Conservation (phyloP, 2,329 filamentous ascomycete genomes). For the Trichoderma endophyticum region DNA sequence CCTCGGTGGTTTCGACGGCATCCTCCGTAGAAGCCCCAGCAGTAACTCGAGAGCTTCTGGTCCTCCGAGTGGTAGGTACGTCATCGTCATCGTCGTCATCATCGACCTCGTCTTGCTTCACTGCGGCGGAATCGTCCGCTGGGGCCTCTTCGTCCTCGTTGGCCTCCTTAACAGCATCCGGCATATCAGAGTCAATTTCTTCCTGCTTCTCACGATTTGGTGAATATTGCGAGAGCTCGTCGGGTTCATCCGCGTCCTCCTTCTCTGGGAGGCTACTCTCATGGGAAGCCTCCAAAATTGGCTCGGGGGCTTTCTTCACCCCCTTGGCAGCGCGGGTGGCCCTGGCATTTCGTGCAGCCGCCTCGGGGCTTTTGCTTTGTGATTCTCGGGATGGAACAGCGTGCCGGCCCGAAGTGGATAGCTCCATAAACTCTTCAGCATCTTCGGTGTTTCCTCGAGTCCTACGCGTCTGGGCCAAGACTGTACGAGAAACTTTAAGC, state of each 20-base stretch:
- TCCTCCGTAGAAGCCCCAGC: conserved; percentile 33
- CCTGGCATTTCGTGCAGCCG: conserved; percentile 40
- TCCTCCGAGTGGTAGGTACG: conserved; percentile 46
- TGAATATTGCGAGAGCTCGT: conserved; percentile 38
- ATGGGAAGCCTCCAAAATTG: conserved; percentile 53
- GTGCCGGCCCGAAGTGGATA: conserved; percentile 61
- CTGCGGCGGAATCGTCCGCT: conserved; percentile 26
- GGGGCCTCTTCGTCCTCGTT: conserved; percentile 20
- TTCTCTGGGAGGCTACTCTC: conserved; percentile 44
- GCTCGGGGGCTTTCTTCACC: conserved; percentile 45
- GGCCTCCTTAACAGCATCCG: conserved; percentile 22
- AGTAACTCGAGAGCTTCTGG: conserved; percentile 37
- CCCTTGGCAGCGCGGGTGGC: conserved; percentile 51
- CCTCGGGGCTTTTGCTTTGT: conserved; percentile 56
- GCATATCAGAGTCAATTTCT: conserved; percentile 31
- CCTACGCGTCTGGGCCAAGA: conserved; percentile 38
- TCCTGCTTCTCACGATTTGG: conserved; percentile 25
- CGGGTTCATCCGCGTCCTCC: conserved; percentile 35
- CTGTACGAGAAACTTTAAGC: conserved; percentile 39
- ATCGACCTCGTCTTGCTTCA: conserved; percentile 20
- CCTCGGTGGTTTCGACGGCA: conserved; percentile 20
- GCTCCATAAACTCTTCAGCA: conserved; percentile 52
- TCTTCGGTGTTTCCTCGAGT: conserved; percentile 56
- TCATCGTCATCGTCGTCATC: conserved; percentile 50
- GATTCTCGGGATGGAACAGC: conserved; percentile 48